Evolutionary conservation across 2,329 filamentous ascomycete genomes (phyloP), one percentile per base, ranked within the genome.

Genomic region (Cryphonectria nitschkei): DNA sequence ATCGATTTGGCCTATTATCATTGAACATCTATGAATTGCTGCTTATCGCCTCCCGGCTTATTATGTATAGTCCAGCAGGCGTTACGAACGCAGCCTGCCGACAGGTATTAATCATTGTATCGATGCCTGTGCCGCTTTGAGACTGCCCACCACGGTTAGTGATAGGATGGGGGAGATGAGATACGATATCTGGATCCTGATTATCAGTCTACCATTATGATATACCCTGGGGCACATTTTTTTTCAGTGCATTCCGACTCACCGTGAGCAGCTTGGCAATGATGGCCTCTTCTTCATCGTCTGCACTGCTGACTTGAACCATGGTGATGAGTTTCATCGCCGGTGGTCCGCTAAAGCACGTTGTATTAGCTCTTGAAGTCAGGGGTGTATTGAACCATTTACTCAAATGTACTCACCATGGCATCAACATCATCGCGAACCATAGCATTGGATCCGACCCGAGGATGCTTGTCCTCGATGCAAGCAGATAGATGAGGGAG

Each of bases 401-500:
- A 60, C 50, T 39, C 11, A 13, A 39, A 11, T 39, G 11, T 9
- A 39, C 37, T 69, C 22, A 69, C 68, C 68, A 69, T 0, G 84
- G 83, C 84, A 85, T 84, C 58, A 85, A 73, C 81, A 84, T 84
- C 76, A 84, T 78, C 22, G 81, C 82, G 75, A 92, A 92, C 89
- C 89, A 92, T 43, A 92, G 78, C 74, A 92, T 87, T 0, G 89
- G 89, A 75, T 92, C 90, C 3, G 81, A 75, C 3, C 82, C 81
- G 2, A 92, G 76, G 2, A 88, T 54, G 0, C 75, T 73, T 0
- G 89, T 90, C 68, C 82, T 83, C 1, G 82, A 84, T 0, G 87
- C 88, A 8, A 92, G 76, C 0, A 78, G 74, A 74, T 87, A 91
- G 9, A 92, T 83, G 2, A 87, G 46, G 0, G 81, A 81, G 43